Conservation (phyloP, 371 early-diverging fungal genomes). For the Apophysomyces variabilis region DNA sequence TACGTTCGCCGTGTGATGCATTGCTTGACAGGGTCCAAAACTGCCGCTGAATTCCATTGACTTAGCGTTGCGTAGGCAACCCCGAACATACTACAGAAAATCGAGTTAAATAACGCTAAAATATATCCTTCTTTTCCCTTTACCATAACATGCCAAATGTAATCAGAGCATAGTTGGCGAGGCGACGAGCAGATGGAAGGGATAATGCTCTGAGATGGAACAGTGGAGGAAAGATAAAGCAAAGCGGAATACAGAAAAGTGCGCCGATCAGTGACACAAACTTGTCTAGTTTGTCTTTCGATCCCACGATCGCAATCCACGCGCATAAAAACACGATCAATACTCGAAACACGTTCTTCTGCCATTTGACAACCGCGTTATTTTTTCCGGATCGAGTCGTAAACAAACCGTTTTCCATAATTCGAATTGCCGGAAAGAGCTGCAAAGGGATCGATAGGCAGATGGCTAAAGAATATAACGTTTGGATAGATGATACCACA, state of each 20-base stretch:
- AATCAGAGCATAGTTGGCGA: conserved; percentile 61
- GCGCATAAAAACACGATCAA: conserved; percentile 68
- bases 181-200: conserved; percentile 36
- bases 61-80: conserved; percentile 33
- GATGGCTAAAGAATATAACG: conserved; percentile 86
- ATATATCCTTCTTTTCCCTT: neutral
- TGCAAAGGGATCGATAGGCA: conserved; percentile 83
- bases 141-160: conserved; percentile 75
- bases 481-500: conserved; percentile 69
- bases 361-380: conserved; percentile 79
- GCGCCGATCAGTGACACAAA: conserved; percentile 84
- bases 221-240: conserved; percentile 84
- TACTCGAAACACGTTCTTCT: conserved; percentile 84
- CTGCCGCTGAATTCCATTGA: conserved; percentile 52
- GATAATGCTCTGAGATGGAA: conserved; percentile 77
- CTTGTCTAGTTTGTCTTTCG: conserved; percentile 77
- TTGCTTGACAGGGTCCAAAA: conserved; percentile 47
- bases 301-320: conserved; percentile 74
- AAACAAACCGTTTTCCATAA: conserved; percentile 78
- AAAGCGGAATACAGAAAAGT: conserved; percentile 63
- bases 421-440: conserved; percentile 85
- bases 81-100: conserved; percentile 38
- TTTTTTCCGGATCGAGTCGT: conserved; percentile 70
- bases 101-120: neutral
- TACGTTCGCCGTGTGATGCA: conserved; percentile 42